Evolutionary conservation across 2,329 filamentous ascomycete species (phyloP).

Genomic region (Fusarium tjaetaba): DNA sequence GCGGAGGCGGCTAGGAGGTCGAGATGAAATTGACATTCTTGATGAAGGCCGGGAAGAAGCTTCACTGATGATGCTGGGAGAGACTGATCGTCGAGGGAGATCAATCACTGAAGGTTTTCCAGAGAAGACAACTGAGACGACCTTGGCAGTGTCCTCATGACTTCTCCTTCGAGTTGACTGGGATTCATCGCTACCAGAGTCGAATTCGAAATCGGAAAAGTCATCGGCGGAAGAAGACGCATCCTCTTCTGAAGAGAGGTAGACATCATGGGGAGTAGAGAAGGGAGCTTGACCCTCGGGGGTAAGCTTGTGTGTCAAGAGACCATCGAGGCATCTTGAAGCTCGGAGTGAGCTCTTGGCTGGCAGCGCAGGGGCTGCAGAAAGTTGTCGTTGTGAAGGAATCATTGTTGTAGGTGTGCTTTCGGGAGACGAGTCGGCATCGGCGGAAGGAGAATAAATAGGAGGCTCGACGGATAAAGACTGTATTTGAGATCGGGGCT

Average conservation of each 20-base stretch:
- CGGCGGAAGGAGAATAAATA: slow-evolving; percentile 40
- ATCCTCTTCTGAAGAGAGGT: slow-evolving; percentile 74
- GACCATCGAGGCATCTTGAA: slow-evolving; percentile 53
- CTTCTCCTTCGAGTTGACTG: slow-evolving; percentile 50
- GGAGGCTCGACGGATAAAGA: slow-evolving; percentile 41
- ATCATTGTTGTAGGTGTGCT: slow-evolving; percentile 44
- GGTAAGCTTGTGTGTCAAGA: slow-evolving; percentile 46
- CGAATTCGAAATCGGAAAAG: slow-evolving; percentile 64
- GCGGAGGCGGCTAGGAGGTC: slow-evolving; percentile 40
- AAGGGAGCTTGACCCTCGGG: slow-evolving; percentile 46
- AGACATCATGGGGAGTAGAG: slow-evolving; percentile 64
- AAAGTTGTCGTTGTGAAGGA: slow-evolving; percentile 38
- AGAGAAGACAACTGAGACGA: slow-evolving; percentile 67
- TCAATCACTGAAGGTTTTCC: slow-evolving; percentile 69
- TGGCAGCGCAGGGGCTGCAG: slow-evolving; percentile 57
- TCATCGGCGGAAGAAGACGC: slow-evolving; percentile 70
- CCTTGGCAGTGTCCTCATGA: slow-evolving; percentile 66
- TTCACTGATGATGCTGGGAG: slow-evolving; percentile 51
- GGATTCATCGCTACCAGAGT: slow-evolving; percentile 55
- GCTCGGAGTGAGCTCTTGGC: slow-evolving; percentile 60
- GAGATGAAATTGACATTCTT: slow-evolving; percentile 29
- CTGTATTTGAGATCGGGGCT: slow-evolving; percentile 40
- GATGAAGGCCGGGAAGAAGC: slow-evolving; percentile 42
- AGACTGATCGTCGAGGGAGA: slow-evolving; percentile 57
- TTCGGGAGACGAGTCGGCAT: slow-evolving; percentile 37